These are phyloP conservation scores for Fusarium sp. DNA, from an alignment of 2,329 filamentous ascomycete genomes.

Conservation along the genomic window DNA sequence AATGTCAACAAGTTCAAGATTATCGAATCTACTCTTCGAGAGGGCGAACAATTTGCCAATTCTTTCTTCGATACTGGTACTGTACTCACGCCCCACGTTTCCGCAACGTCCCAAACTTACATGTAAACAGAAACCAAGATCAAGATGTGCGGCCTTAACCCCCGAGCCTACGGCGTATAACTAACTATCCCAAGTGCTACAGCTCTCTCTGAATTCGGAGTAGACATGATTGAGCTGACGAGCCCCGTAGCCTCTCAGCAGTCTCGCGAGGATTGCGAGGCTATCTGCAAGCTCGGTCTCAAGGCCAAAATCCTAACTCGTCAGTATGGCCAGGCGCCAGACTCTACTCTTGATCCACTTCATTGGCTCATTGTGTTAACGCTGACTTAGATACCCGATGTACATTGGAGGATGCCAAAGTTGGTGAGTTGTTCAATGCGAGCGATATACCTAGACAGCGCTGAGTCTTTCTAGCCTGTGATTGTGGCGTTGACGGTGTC, in stretches of 20 bases:
- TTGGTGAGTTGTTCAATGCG: no score
- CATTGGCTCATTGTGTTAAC: no score
- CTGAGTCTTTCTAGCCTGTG: no score
- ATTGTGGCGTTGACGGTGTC: constrained; percentile 30
- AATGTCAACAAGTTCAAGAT: constrained; percentile 41
- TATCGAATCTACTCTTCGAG: constrained; percentile 42
- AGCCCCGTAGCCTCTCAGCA: constrained; percentile 82
- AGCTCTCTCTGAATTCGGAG: constrained; percentile 71
- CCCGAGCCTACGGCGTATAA: background rate
- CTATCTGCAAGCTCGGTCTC: constrained; percentile 93
- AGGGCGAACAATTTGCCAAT: constrained; percentile 65
- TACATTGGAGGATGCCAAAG: no score
- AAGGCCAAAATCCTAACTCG: constrained; percentile 63
- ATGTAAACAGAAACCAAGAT: constrained; percentile 25
- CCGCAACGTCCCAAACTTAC: no score
- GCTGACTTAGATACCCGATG: no score
- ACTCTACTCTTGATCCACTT: background rate
- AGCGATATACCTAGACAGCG: no score
- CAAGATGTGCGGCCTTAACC: constrained; percentile 29
- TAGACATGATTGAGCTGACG: constrained; percentile 73
- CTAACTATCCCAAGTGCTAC: no score
- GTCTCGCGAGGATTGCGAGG: constrained; percentile 85
- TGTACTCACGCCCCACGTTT: no score
- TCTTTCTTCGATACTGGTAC: constrained; percentile 76
- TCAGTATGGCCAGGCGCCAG: no score